Evolutionary conservation across 169 alveolate genomes (phyloP), one percentile per base, ranked within the genome.

Genomic region (Plasmodium gonderi): DNA sequence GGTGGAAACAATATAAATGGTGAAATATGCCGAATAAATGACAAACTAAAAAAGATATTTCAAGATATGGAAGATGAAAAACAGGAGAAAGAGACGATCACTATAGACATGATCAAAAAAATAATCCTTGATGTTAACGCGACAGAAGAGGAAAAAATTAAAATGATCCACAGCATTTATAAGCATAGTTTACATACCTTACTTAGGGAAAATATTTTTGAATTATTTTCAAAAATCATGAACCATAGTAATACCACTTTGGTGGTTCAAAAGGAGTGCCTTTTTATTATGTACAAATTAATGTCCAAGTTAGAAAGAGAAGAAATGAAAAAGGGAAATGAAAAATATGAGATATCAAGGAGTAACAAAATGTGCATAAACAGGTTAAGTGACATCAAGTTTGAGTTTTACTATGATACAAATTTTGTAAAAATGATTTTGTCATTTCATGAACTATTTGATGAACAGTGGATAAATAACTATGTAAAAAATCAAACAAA

Each of bases 141-240:
- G 12, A 54, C 40, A 20, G 92, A 85, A 12, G 87, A 85, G 17
- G 51, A 82, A 4, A 85, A 85, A 75, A 51, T 75, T 12, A 85
- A 85, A 85, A 74, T 85, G 92, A 23, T 85, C 3, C 54, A 85
- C 33, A 51, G 74, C 33, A 85, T 85, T 72, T 85, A 60, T n/a
- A 85, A 75, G 65, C 87, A 85, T 36, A 85, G 47, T 44, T 20
- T 75, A 40, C 79, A 85, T 33, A 54, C 79, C 33, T 64, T 85
- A 3, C 45, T 75, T 17, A 74, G 79, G 40, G 92, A 75, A 75
- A 74, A 74, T 54, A 75, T 85, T 33, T 85, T 85, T 17, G 20
- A 54, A 9, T 85, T 85, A 26, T 60, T 85, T 29, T 85, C 67
- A n/a, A 77, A 85, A 14, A 11, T 85, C 11, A 23, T 85, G n/a